phyloP scores from a whole-genome alignment of 2,329 filamentous ascomycete species.

The Fusarium haematococcum region DNA sequence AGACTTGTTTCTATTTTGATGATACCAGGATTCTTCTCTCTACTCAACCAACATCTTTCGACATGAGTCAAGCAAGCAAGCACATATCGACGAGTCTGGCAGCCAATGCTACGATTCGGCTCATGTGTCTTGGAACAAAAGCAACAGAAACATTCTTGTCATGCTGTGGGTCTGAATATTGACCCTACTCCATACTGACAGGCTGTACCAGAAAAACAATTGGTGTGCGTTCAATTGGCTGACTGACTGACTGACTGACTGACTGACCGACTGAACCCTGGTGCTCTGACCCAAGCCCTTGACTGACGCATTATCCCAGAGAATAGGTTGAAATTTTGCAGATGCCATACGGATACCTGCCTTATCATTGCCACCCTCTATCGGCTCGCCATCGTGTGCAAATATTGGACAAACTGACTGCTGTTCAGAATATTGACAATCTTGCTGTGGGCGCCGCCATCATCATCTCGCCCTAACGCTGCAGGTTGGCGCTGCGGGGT shows the following conservation, averaged over 20 bases:
- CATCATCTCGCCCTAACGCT: not conserved
- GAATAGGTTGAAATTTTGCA: not conserved
- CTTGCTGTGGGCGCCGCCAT: not conserved
- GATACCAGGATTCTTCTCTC: constrained; percentile 35
- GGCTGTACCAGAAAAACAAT: constrained; percentile 10
- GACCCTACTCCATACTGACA: constrained; percentile 30
- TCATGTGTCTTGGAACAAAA: constrained; percentile 22
- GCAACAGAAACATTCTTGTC: constrained; percentile 17
- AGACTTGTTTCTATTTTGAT: constrained; percentile 21
- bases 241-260: not conserved
- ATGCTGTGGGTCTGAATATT: constrained; percentile 36
- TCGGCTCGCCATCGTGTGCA: not conserved
- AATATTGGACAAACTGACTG: not conserved
- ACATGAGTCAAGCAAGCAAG: constrained; percentile 36
- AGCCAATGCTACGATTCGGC: constrained; percentile 10
- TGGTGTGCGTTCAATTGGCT: not conserved
- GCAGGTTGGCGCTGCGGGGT: not conserved
- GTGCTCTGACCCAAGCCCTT: not conserved
- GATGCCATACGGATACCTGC: not conserved
- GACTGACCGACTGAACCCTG: not conserved
- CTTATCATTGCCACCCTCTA: not conserved
- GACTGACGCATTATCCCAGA: not conserved
- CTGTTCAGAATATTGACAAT: not conserved
- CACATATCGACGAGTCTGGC: constrained; percentile 22
- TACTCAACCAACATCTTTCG: constrained; percentile 12